Base-by-base conservation (phyloP, 345 rosid genomes). In the Citrus medica region DNA sequence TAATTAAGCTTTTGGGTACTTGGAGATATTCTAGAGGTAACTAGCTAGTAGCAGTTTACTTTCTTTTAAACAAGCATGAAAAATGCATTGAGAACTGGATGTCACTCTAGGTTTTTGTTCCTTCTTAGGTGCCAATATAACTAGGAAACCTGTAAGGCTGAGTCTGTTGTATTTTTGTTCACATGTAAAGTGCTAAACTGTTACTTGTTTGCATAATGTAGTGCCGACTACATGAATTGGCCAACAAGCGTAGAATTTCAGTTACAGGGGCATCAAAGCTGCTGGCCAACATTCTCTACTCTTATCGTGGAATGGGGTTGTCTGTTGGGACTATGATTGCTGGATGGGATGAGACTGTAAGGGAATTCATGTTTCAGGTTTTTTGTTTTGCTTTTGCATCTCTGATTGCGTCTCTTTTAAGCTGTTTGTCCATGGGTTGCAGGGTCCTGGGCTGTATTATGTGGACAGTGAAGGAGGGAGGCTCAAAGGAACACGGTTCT, bases 391-490 rank as follows among this genome's bases (percentile, higher is more conserved):
- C 8, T 53, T 30, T 79, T 30, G 6, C 22, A 7, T 22, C 61
- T 61, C 17, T 10, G 12, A 32, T 12, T 6, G 58, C 27, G 33
- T 51, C 35, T 81, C 35, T 40, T 69, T 17, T 77, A 66, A 53
- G n/a, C 51, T 80, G 5, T 56, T 68, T 56, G 35, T 78, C 17
- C 69, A 12, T 60, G 48, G 58, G 46, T 66, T 79, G 81, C 82
- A 97, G 99, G 99, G 99, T 84, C 99, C 99, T 76, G 98, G 96
- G 62, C 82, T 97, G 21, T 97, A 97, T 78, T 97, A 97, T 79
- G 99, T 97, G 48, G 99, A 97, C 87, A 97, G 94, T 68, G 98
- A 97, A 87, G 99, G 99, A 65, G 98, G 98, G 85, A 89, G 99
- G 86, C 82, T 94, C 83, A 97, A 97, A 80, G 98, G 99, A 83